Evolutionary conservation across 169 alveolate species (phyloP).

Genomic region (Plasmodium ovale): DNA sequence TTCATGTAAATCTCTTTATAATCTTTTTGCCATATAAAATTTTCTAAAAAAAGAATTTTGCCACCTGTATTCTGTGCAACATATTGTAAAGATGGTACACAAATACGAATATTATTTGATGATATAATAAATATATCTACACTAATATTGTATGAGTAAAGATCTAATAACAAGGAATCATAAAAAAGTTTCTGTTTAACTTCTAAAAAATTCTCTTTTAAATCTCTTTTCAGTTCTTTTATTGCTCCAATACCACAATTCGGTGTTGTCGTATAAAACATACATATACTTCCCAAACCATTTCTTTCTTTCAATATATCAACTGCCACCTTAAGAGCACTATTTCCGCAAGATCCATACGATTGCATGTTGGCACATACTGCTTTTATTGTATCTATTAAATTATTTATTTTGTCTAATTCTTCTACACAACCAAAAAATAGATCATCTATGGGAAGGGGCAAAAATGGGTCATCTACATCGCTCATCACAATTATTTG

Average conservation of each 20-base stretch:
- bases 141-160: constrained; percentile 59
- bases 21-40: constrained; percentile 63
- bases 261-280: constrained; percentile 82
- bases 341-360: constrained; percentile 78
- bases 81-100: constrained; percentile 71
- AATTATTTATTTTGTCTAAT: constrained; percentile 38
- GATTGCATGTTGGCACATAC: constrained; percentile 39
- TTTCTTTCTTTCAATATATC: constrained; percentile 77
- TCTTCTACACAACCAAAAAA: constrained; percentile 77
- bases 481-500: constrained; percentile 73
- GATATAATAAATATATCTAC: constrained; percentile 59
- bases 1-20: constrained; percentile 72
- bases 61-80: constrained; percentile 82
- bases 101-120: constrained; percentile 47
- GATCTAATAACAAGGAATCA: constrained; percentile 54
- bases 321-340: constrained; percentile 81
- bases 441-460: constrained; percentile 49
- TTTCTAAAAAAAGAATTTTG: constrained; percentile 24
- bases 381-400: constrained; percentile 68
- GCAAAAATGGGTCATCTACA: constrained; percentile 65
- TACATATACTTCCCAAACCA: constrained; percentile 79
- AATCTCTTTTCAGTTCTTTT: constrained; percentile 51
- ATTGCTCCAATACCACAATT: constrained; percentile 80
- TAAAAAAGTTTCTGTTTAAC: constrained; percentile 58
- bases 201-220: constrained; percentile 38